Evolutionary conservation across 164 flowering plant species (phyloP), one percentile per base, ranked within the genome.

Genomic region (Stephania japonica): DNA sequence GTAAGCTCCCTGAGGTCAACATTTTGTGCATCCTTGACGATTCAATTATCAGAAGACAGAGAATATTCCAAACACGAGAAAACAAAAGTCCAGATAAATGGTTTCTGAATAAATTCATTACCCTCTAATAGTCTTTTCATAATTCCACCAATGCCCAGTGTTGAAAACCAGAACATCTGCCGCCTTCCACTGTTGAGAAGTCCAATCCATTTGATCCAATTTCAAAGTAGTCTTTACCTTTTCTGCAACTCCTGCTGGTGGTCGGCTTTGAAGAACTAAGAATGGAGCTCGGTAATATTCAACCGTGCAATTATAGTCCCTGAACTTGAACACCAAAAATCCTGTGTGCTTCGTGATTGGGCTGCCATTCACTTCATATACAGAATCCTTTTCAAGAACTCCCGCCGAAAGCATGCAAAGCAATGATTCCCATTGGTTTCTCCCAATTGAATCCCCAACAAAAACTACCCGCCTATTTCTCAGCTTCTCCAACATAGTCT

Each of bases 351-450:
- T 92, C 12, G 94, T 87, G 65, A 92, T 90, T 0, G 93, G 96
- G 41, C 63, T 86, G 68, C 98, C 96, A 71, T 89, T 86, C 71
- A 89, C 87, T 79, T 92, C 98, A 68, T 86, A 89, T 21, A 91
- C 82, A 13, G 89, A 82, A 66, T 76, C 27, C 78, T 89, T 85
- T 74, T 87, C 68, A 4, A 78, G 8, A 49, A 89, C 68, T n/a
- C 81, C 93, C 69, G 89, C 80, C 44, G 94, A 77, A 5, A 92
- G 88, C 94, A 92, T 83, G 77, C 97, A 92, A 19, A 92, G 84
- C 25, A 92, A 82, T 16, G 97, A 92, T 74, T 92, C 97, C 97
- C 97, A 92, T 69, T 92, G 97, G 84, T 92, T 92, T 83, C 97
- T 83, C 75, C 92, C 97, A n/a, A 92, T 86, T 19, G 96, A 92